Evolutionary conservation across 75 land plant species (phyloP).

Genomic region (Pinus taeda): DNA sequence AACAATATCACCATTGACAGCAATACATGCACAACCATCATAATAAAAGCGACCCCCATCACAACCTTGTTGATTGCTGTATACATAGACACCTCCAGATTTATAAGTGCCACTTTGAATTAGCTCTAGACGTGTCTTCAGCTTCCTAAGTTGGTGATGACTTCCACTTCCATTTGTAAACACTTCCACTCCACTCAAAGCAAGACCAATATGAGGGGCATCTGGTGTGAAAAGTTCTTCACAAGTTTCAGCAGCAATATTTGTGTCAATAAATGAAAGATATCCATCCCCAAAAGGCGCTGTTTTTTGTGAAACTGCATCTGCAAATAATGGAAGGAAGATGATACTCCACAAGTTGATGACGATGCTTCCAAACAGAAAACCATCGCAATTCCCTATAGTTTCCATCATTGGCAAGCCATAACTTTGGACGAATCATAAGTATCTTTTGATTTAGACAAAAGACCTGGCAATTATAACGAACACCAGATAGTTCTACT

Average conservation of each 20-base stretch:
- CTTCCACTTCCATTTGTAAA: conserved; percentile 98
- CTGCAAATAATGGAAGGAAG: conserved; percentile 67
- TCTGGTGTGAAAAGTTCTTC: conserved; percentile 93
- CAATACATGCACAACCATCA: conserved; percentile 90
- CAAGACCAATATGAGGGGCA: conserved; percentile 88
- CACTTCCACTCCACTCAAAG: conserved; percentile 92
- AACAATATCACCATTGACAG: conserved; percentile 94
- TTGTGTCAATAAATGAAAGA: conserved; percentile 74
- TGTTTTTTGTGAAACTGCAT: conserved; percentile 49
- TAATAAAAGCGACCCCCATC: conserved; percentile 98
- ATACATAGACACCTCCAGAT: conserved; percentile 93
- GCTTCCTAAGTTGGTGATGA: conserved; percentile 96
- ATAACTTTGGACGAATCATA: conserved; percentile 94
- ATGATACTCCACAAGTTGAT: conserved; percentile 63
- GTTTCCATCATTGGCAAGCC: conserved; percentile 97
- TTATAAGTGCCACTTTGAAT: conserved; percentile 79
- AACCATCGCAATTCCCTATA: conserved; percentile 96
- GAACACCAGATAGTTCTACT: conserved; percentile 68
- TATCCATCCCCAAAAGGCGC: conserved; percentile 95
- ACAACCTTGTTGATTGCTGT: conserved; percentile 96
- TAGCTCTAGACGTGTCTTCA: conserved; percentile 76
- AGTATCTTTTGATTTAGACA: conserved; percentile 82
- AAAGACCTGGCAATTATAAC: conserved; percentile 93
- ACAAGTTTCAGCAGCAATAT: conserved; percentile 94
- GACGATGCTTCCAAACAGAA: conserved; percentile 85